Conservation (phyloP, 129 eudicot species). For the Scalesia atractyloides region DNA sequence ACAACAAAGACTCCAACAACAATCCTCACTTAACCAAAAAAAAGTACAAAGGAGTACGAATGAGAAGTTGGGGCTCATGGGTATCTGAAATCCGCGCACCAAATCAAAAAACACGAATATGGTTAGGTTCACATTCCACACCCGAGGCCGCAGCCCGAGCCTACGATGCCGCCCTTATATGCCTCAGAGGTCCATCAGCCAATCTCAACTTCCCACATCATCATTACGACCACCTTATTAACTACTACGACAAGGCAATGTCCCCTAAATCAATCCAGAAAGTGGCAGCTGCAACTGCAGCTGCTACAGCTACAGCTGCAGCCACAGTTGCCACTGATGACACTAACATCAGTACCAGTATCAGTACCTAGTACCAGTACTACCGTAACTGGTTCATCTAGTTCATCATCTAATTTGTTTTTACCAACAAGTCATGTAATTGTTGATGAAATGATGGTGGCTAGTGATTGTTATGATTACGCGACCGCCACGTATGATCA, state of each 20-base stretch:
- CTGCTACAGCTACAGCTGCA: conserved; percentile 43
- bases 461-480: conserved; percentile 11
- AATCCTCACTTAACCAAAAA: conserved; percentile 41
- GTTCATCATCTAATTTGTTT: conserved; percentile 15
- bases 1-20: conserved; percentile 11
- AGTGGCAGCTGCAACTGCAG: conserved; percentile 75
- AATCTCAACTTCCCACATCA: conserved; percentile 73
- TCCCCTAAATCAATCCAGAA: conserved; percentile 91
- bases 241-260: conserved; percentile 29
- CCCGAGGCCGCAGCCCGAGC: conserved; percentile 98
- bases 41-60: conserved; percentile 86
- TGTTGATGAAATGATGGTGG: conserved; percentile 37
- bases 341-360: not conserved
- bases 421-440: conserved; percentile 18
- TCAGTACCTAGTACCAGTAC: not conserved
- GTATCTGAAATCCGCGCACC: conserved; percentile 94
- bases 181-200: conserved; percentile 86
- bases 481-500: conserved; percentile 12
- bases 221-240: conserved; percentile 27
- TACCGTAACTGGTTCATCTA: not conserved
- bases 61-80: conserved; percentile 98
- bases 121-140: conserved; percentile 93
- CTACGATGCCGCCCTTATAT: conserved; percentile 86
- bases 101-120: conserved; percentile 90
- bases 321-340: conserved; percentile 6